Evolutionary conservation across 2,329 filamentous ascomycete species (phyloP).

Genomic region (Thielaviopsis ethacetica): DNA sequence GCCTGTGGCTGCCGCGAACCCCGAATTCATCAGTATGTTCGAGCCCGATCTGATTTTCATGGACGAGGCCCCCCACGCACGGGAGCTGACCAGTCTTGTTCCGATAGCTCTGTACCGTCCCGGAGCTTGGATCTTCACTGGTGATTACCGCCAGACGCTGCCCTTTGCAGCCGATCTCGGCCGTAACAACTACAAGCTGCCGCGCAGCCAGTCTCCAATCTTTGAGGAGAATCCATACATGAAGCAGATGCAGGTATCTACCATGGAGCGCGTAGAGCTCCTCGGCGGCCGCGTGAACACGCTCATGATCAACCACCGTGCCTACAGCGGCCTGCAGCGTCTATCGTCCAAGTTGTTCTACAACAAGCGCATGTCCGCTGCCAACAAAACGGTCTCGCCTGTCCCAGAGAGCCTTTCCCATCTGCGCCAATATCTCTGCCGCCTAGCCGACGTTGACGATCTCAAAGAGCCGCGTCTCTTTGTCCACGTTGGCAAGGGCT

Average conservation of each 20-base stretch:
- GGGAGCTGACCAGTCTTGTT: constrained; percentile 29
- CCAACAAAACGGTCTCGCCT: constrained; percentile 13
- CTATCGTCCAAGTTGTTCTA: constrained; percentile 28
- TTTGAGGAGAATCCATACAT: constrained; percentile 19
- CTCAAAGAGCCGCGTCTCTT: constrained; percentile 23
- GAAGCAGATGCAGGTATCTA: constrained; percentile 20
- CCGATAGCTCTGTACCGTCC: constrained; percentile 27
- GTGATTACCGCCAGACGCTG: constrained; percentile 28
- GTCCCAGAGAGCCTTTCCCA: constrained; percentile 18
- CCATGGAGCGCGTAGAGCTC: constrained; percentile 23
- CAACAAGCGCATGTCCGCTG: constrained; percentile 19
- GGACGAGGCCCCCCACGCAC: constrained; percentile 43
- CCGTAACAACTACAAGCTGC: not conserved
- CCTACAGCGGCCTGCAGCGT: constrained; percentile 23
- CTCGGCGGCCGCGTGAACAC: constrained; percentile 19
- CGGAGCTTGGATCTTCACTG: constrained; percentile 28
- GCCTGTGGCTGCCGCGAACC: constrained; percentile 24
- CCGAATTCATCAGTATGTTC: constrained; percentile 34
- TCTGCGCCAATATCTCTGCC: constrained; percentile 18
- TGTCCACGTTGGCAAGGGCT: constrained; percentile 17
- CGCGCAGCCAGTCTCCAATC: not conserved
- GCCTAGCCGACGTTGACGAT: constrained; percentile 12
- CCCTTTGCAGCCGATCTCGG: constrained; percentile 23
- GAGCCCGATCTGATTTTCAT: constrained; percentile 76
- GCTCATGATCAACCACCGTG: constrained; percentile 23